These are phyloP conservation scores for Cruciata laevipes DNA, from an alignment of 257 asterid genomes.

Conservation along the genomic window DNA sequence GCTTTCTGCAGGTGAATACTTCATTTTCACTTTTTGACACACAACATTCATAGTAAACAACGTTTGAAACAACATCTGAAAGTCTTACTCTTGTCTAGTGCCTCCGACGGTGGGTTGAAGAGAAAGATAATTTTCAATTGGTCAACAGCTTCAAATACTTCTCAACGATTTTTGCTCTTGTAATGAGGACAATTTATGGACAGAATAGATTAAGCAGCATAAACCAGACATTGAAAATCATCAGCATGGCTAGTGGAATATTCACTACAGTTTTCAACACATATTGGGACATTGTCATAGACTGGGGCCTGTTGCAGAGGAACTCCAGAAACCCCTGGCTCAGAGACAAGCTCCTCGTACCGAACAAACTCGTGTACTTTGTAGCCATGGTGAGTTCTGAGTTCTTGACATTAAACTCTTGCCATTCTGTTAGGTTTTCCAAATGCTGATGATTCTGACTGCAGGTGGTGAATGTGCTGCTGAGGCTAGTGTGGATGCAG, in stretches of 20 bases:
- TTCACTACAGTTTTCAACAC: conserved; percentile 51
- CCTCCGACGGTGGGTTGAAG: conserved; percentile 56
- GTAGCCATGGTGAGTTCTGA: conserved; percentile 57
- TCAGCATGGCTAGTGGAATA: conserved; percentile 58
- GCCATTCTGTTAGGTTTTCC: background rate
- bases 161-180: conserved; percentile 64
- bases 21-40: background rate
- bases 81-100: conserved; percentile 23
- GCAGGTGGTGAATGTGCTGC: conserved; percentile 57
- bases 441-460: background rate
- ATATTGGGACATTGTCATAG: conserved; percentile 73
- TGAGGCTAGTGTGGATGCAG: conserved; percentile 93
- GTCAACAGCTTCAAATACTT: conserved; percentile 51
- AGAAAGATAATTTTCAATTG: conserved; percentile 40
- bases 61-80: too few relatives aligned
- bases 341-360: conserved; percentile 69
- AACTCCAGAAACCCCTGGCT: conserved; percentile 62
- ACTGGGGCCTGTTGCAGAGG: conserved; percentile 64
- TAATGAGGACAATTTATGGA: conserved; percentile 42
- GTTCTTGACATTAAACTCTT: background rate
- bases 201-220: conserved; percentile 15
- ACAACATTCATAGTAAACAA: background rate
- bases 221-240: conserved; percentile 3
- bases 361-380: conserved; percentile 57
- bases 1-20: conserved; percentile 50